Evolutionary conservation across 1,284 basidiomycete species (phyloP).

Genomic region (Ustilago nuda): DNA sequence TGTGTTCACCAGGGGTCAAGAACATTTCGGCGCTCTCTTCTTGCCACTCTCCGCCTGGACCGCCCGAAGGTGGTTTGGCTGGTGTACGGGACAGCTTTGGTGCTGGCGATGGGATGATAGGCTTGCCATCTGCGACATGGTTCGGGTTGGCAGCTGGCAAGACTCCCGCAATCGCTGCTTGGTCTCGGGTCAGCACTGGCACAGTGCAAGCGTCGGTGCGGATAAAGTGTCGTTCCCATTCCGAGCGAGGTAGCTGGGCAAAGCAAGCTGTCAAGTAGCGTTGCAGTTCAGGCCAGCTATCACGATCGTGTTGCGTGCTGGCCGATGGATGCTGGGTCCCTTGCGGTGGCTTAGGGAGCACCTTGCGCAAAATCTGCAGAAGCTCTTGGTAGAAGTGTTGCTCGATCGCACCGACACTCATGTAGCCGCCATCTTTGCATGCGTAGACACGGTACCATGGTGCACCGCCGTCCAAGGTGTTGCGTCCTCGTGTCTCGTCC

Average conservation of each 20-base stretch:
- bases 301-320: constrained; percentile 73
- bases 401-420: constrained; percentile 74
- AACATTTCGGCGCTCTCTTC: constrained; percentile 42
- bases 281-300: constrained; percentile 76
- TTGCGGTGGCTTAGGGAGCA: constrained; percentile 31
- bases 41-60: constrained; percentile 40
- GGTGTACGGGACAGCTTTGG: constrained; percentile 66
- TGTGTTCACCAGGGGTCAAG: constrained; percentile 65
- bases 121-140: constrained; percentile 40
- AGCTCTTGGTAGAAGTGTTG: constrained; percentile 51
- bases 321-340: constrained; percentile 70
- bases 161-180: constrained; percentile 57
- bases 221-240: constrained; percentile 79
- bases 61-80: constrained; percentile 45
- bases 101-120: constrained; percentile 63
- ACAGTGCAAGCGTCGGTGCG: constrained; percentile 81
- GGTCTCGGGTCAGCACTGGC: constrained; percentile 74
- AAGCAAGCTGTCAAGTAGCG: constrained; percentile 78
- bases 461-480: constrained; percentile 80
- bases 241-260: constrained; percentile 74
- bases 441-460: constrained; percentile 83
- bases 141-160: constrained; percentile 35
- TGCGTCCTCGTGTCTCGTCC: constrained; percentile 67
- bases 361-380: constrained; percentile 48
- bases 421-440: constrained; percentile 79